Evolutionary conservation across 1,284 basidiomycete genomes (phyloP).

Genomic region (Trametes sp.): DNA sequence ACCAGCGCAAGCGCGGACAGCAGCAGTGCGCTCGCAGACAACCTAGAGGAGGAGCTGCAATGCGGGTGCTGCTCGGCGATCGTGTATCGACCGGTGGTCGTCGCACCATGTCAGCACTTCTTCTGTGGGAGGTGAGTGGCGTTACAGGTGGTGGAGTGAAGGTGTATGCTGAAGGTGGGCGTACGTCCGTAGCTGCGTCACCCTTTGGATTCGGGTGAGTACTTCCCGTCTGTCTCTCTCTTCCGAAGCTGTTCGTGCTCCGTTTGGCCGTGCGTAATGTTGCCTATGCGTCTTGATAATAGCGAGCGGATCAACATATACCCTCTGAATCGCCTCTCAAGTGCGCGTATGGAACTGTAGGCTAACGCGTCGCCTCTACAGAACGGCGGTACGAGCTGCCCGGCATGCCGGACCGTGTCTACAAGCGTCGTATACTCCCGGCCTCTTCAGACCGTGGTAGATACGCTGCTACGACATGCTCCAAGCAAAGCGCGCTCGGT

Average conservation of each 20-base stretch:
- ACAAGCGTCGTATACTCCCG: slow-evolving; percentile 72
- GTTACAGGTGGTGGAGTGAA: not conserved
- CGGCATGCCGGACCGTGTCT: slow-evolving; percentile 74
- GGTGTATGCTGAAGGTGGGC: slow-evolving; percentile 7
- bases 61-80: slow-evolving; percentile 85
- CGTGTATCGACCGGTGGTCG: slow-evolving; percentile 78
- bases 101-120: slow-evolving; percentile 83
- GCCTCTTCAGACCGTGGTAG: slow-evolving; percentile 71
- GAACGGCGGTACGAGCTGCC: slow-evolving; percentile 84
- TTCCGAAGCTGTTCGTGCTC: not conserved
- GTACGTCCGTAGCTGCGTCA: slow-evolving; percentile 62
- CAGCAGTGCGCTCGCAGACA: slow-evolving; percentile 54
- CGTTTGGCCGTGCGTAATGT: not conserved
- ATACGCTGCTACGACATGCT: slow-evolving; percentile 68
- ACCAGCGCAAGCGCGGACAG: slow-evolving; percentile 37
- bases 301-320: not conserved
- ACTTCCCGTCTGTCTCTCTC: not conserved
- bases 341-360: not conserved
- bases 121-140: slow-evolving; percentile 80
- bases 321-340: not conserved
- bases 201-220: slow-evolving; percentile 81
- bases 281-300: not conserved
- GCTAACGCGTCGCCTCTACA: slow-evolving; percentile 40
- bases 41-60: slow-evolving; percentile 74
- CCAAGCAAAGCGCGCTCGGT: slow-evolving; percentile 69